These are phyloP conservation scores for Myochromella boudieri DNA, from an alignment of 768 basidiomycete species.

Conservation along the genomic window DNA sequence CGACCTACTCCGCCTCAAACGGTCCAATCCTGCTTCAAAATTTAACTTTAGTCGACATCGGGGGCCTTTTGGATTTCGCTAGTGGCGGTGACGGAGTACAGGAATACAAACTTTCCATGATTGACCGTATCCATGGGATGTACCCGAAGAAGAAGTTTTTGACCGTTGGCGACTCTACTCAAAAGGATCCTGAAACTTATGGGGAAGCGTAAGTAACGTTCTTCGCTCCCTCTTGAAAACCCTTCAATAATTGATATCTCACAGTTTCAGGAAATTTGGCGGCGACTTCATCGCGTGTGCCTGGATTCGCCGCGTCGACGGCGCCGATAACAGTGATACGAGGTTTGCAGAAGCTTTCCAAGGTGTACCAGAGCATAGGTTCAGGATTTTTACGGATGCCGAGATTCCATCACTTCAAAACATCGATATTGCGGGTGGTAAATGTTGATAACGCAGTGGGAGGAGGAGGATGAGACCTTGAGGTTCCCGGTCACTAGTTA, in stretches of 20 bases:
- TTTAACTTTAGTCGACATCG: conserved; percentile 32
- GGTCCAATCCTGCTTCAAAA: conserved; percentile 41
- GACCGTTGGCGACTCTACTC: conserved; percentile 42
- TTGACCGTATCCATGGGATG: conserved; percentile 36
- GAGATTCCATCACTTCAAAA: conserved; percentile 32
- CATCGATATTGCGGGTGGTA: conserved; percentile 32
- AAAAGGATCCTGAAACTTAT: conserved; percentile 46
- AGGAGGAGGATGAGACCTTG: too few species aligned
- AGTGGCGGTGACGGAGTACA: conserved; percentile 22
- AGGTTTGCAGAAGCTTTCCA: conserved; percentile 29
- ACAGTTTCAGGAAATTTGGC: conserved; percentile 35
- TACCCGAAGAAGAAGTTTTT: conserved; percentile 44
- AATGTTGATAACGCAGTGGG: too few species aligned
- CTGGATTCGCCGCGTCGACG: conserved; percentile 45
- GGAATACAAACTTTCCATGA: conserved; percentile 36
- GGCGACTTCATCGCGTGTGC: conserved; percentile 37
- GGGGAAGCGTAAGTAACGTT: conserved; percentile 34
- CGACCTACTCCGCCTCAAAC: conserved; percentile 29
- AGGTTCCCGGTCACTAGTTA: too few species aligned
- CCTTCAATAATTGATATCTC: neutral
- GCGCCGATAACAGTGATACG: conserved; percentile 36
- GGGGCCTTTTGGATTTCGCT: conserved; percentile 27
- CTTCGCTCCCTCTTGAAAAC: neutral
- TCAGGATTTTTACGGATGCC: conserved; percentile 33
- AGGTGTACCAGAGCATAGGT: conserved; percentile 30